phyloP scores from a whole-genome alignment of 805 yeast species.

The Osmozyma mogii region DNA sequence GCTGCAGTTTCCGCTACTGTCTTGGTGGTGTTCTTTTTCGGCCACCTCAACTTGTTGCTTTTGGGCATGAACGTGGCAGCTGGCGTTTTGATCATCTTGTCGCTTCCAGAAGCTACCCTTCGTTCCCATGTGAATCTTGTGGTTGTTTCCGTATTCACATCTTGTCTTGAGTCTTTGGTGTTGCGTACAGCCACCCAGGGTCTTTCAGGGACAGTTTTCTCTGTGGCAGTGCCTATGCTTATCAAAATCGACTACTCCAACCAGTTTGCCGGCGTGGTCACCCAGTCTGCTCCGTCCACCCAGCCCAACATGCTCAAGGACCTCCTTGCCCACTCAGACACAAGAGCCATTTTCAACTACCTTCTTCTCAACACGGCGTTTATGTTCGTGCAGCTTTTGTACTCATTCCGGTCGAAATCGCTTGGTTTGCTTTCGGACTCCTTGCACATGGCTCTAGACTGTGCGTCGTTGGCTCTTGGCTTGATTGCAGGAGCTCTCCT shows the following conservation, averaged over 20 bases:
- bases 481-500: constrained; percentile 67
- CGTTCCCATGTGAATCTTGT: constrained; percentile 6
- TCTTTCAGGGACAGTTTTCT: constrained; percentile 3
- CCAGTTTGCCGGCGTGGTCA: background rate
- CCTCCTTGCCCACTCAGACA: constrained; percentile 43
- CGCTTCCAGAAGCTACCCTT: constrained; percentile 5
- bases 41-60: constrained; percentile 5
- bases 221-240: constrained; percentile 7
- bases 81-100: constrained; percentile 7
- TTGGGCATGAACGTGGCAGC: constrained; percentile 9
- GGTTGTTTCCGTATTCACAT: constrained; percentile 7
- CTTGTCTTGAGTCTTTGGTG: constrained; percentile 10
- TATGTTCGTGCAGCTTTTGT: constrained; percentile 89
- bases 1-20: constrained; percentile 1
- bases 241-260: constrained; percentile 6
- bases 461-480: constrained; percentile 84
- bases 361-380: constrained; percentile 78
- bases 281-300: background rate
- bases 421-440: constrained; percentile 89
- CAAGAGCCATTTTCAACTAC: constrained; percentile 84
- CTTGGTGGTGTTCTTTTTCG: constrained; percentile 1
- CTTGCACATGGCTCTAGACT: constrained; percentile 93
- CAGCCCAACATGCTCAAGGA: constrained; percentile 20
- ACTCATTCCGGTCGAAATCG: constrained; percentile 88
- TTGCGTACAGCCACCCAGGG: constrained; percentile 4